Conservation (phyloP, 192 early-diverging fungal genomes). For the Umbelopsis isabellina region DNA sequence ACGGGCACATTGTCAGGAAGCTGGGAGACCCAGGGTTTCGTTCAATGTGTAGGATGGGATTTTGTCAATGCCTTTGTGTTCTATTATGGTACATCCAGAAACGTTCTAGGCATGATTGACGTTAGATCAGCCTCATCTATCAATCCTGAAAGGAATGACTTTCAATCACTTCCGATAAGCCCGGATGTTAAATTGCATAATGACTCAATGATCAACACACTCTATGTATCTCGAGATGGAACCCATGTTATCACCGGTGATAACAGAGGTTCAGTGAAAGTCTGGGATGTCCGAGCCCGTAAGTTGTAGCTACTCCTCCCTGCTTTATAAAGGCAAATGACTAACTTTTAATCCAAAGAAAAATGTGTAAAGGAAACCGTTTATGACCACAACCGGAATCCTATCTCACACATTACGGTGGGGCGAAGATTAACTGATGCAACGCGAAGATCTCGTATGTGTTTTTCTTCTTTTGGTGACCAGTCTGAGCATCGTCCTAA, state of each 20-base stretch:
- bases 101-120: slow-evolving; percentile 70
- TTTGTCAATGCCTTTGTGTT: slow-evolving; percentile 75
- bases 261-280: slow-evolving; percentile 84
- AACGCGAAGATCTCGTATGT: slow-evolving; percentile 41
- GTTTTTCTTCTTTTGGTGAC: not conserved
- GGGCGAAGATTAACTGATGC: slow-evolving; percentile 47
- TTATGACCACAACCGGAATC: slow-evolving; percentile 72
- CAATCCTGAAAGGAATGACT: not conserved
- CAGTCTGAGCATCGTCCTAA: not conserved
- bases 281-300: slow-evolving; percentile 88
- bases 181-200: slow-evolving; percentile 52
- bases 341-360: slow-evolving; percentile 32
- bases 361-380: slow-evolving; percentile 58
- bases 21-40: slow-evolving; percentile 79
- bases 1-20: slow-evolving; percentile 61
- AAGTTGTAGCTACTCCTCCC: slow-evolving; percentile 22
- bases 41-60: slow-evolving; percentile 82
- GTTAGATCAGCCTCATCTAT: slow-evolving; percentile 28
- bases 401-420: slow-evolving; percentile 77
- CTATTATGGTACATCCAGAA: slow-evolving; percentile 78
- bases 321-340: not conserved
- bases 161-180: slow-evolving; percentile 11
- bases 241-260: slow-evolving; percentile 81
- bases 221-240: slow-evolving; percentile 78
- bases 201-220: slow-evolving; percentile 82